Conservation (phyloP, 345 rosid genomes). For the Syzygium grande region DNA sequence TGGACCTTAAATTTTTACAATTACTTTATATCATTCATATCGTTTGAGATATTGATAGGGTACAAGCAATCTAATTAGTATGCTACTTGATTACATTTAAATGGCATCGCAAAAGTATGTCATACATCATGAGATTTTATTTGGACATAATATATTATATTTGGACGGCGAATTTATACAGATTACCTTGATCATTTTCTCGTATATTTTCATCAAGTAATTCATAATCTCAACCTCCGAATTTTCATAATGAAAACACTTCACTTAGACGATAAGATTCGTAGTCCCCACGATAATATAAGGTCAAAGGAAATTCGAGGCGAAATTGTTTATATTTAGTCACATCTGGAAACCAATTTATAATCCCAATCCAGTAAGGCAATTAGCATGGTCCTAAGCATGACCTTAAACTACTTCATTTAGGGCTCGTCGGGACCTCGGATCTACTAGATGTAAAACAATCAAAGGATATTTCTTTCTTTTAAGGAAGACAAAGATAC, state of each 20-base stretch:
- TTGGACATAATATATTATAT: neutral
- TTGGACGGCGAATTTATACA: neutral
- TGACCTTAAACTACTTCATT: too few relatives aligned
- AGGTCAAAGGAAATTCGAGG: neutral
- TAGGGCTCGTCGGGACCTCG: too few relatives aligned
- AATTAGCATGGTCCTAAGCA: too few relatives aligned
- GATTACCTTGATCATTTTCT: neutral
- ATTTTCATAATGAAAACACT: neutral
- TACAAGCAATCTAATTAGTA: neutral
- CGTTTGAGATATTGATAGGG: neutral
- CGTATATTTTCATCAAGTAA: neutral
- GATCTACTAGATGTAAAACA: too few relatives aligned
- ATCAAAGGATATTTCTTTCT: too few relatives aligned
- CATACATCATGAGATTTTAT: neutral
- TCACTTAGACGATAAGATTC: neutral
- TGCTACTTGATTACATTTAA: neutral
- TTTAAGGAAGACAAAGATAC: too few relatives aligned
- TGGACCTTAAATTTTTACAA: too few relatives aligned
- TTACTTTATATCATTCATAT: neutral
- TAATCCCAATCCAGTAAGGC: neutral
- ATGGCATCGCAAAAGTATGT: neutral
- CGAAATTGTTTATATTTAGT: neutral
- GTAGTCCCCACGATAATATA: fast-evolving
- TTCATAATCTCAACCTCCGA: neutral
- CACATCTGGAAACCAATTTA: neutral